Evolutionary conservation across 768 basidiomycete species (phyloP).

Genomic region (Chiua virens): DNA sequence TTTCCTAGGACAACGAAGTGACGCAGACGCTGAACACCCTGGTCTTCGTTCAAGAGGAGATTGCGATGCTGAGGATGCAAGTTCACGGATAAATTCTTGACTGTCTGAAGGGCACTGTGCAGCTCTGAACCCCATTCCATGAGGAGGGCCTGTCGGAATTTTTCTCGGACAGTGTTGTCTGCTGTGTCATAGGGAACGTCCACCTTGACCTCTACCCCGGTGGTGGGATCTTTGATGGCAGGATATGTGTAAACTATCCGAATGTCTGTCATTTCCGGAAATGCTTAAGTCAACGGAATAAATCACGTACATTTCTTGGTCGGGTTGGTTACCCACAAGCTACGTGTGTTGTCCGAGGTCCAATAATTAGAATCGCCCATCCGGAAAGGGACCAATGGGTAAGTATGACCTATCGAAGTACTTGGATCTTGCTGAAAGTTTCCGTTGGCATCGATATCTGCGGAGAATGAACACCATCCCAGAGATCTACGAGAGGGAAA

Average conservation of each 20-base stretch:
- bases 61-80: background rate
- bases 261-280: background rate
- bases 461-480: background rate
- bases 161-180: slow-evolving; percentile 1
- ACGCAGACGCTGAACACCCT: background rate
- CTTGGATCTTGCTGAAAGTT: background rate
- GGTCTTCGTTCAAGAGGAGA: slow-evolving; percentile 4
- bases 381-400: slow-evolving; percentile 15
- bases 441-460: slow-evolving; percentile 1
- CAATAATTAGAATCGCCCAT: slow-evolving; percentile 4
- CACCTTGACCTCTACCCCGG: slow-evolving; percentile 9
- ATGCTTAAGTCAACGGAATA: background rate
- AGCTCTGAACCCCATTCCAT: slow-evolving; percentile 2
- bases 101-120: background rate
- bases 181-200: slow-evolving; percentile 8
- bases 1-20: slow-evolving; percentile 4
- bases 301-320: slow-evolving; percentile 6
- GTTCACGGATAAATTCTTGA: background rate
- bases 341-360: slow-evolving; percentile 11
- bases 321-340: background rate
- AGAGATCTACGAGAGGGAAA: background rate
- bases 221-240: slow-evolving; percentile 6
- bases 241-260: slow-evolving; percentile 22
- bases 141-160: slow-evolving; percentile 4
- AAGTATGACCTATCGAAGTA: background rate